Evolutionary conservation across 371 early-diverging fungal species (phyloP), one percentile per base, ranked within the genome.

Genomic region (Syncephalastrum racemosum): DNA sequence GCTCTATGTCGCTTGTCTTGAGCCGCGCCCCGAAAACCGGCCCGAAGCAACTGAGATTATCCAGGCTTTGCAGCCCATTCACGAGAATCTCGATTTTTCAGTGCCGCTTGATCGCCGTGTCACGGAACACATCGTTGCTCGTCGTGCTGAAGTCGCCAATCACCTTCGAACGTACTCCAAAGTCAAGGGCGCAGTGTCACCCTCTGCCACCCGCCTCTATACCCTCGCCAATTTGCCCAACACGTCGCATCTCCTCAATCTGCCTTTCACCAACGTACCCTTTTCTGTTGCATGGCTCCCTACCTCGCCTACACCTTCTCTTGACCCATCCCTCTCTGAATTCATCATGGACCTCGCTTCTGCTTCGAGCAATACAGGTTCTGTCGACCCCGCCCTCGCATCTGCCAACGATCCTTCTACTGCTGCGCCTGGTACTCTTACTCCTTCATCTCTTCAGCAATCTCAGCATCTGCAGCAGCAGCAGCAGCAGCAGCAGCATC

Each of bases 61-160:
- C 53, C 57, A 63, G 43, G 69, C 67, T 23, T 46, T 77, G n/a
- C 75, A 72, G 12, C 55, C 67, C 0, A 68, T 74, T 23, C 74
- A 77, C 50, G 64, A 64, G 47, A 60, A 44, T 0, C 55, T 77
- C 20, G 62, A 62, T 10, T 74, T 62, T 46, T 70, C 72, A 3
- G 72, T 71, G 0, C 75, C 74, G 15, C 54, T 77, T 1, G 56
- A 61, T 55, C 63, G 61, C 5, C 53, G 64, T 16, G 69, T 71
- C 10, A 69, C 73, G 4, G 70, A 68, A 53, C 73, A 73, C 49
- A 73, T 73, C 48, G 69, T 69, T 12, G 73, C 71, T 3, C 58
- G 77, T 50, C 65, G 77, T 24, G 71, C 73, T 13, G 73, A 73
- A 47, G 66, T 64, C 16, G 71, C 71, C 23, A 70, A 73, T 48